Base-by-base conservation (phyloP, 768 basidiomycete species). In the Coprinopsis cinerea region DNA sequence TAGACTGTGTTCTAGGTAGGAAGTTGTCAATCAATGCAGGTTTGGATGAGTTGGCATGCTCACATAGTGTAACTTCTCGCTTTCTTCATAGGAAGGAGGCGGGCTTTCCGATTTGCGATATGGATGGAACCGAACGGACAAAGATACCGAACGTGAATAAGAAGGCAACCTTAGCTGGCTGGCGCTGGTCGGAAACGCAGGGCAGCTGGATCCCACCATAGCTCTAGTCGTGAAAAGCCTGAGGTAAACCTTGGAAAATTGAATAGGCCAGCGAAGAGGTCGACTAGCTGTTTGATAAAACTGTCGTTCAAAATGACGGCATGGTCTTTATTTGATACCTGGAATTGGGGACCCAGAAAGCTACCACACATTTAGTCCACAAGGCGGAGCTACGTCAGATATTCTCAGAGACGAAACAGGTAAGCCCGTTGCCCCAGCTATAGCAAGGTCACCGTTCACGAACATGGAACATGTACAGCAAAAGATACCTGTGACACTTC, bases 1-100 rank as follows among this genome's bases (percentile, higher is more conserved):
- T 53, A 63, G 18, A 63, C 54, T 2, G 64, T 65, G 39, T 63
- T 59, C 64, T 65, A 15, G 30, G 40, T 37, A 1, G 26, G 32
- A 20, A 42, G 30, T 23, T 7, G 11, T 18, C 6, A 10, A 40
- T 14, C 9, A 18, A 17, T 20, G 7, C 13, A 13, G 42, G 25
- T 22, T 23, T 5, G 42, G 42, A 20, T 18, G 9, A 43, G 11
- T 43, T 13, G 24, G 4, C 6, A 22, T 43, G 10, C 11, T 6
- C 6, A 23, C 42, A 7, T 11, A 40, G 11, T 7, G 18, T 6
- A 20, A 7, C 20, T 25, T 17, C 17, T 43, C 20, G 18, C 37
- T 39, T 7, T 39, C 37, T 17, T 39, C 37, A 20, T 39, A 43
- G 24, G 18, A 40, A 14, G 37, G 42, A 26, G 42, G 42, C 4